These are phyloP conservation scores for Pseudozyma tsukubaensis DNA, from an alignment of 1,284 basidiomycete genomes.

Conservation along the genomic window DNA sequence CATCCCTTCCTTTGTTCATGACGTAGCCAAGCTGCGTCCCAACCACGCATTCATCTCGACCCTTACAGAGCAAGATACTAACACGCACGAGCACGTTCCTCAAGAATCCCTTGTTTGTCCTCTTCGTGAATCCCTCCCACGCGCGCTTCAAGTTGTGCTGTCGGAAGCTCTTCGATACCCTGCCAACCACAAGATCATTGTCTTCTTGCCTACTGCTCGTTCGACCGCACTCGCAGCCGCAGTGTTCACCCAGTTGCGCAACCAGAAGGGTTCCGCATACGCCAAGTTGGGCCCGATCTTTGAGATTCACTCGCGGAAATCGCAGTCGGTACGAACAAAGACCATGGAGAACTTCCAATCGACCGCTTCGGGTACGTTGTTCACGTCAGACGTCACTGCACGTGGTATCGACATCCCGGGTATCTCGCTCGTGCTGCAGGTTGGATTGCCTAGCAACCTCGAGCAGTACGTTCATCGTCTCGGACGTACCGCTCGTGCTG, in stretches of 20 bases:
- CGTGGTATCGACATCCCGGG: constrained; percentile 75
- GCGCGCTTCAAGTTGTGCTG: constrained; percentile 69
- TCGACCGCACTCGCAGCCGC: constrained; percentile 75
- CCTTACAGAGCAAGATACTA: constrained; percentile 75
- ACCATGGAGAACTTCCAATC: constrained; percentile 72
- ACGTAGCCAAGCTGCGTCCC: constrained; percentile 59
- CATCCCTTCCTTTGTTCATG: constrained; percentile 70
- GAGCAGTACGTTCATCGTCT: constrained; percentile 70
- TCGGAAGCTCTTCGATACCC: constrained; percentile 66
- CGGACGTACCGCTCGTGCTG: constrained; percentile 73
- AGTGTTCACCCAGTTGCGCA: constrained; percentile 31
- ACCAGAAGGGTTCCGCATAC: constrained; percentile 21
- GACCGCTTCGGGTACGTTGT: constrained; percentile 75
- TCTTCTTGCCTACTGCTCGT: constrained; percentile 79
- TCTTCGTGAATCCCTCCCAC: constrained; percentile 71
- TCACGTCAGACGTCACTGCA: constrained; percentile 90
- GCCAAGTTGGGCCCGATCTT: constrained; percentile 33
- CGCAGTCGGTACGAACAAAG: constrained; percentile 44
- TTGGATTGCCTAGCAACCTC: constrained; percentile 67
- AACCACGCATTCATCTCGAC: constrained; percentile 77
- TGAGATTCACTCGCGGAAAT: constrained; percentile 58
- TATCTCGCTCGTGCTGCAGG: constrained; percentile 74
- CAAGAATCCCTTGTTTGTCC: constrained; percentile 69
- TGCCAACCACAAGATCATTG: constrained; percentile 53
- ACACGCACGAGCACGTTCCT: constrained; percentile 77